phyloP scores from a whole-genome alignment of 129 eudicot species.

The Arctium lappa region DNA sequence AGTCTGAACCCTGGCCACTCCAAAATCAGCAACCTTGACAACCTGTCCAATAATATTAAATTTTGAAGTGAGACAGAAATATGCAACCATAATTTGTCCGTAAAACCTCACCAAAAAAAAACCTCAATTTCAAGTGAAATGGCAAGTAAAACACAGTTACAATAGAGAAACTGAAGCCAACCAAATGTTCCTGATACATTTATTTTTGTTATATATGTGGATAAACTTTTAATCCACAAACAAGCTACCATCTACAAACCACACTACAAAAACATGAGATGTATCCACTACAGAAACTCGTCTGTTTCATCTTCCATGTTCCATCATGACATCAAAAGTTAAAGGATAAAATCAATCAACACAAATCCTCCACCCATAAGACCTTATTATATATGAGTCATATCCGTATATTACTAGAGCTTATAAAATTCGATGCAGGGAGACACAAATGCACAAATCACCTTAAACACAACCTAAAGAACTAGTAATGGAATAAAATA shows the following conservation, averaged over 20 bases:
- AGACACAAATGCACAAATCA: not conserved
- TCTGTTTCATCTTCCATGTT: not conserved
- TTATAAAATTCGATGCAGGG: no score
- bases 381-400: not conserved
- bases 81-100: not conserved
- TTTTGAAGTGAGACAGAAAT: not conserved
- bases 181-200: not conserved
- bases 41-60: slow-evolving; percentile 30
- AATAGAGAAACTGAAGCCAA: not conserved
- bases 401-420: not conserved
- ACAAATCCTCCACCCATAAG: not conserved
- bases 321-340: not conserved
- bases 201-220: not conserved
- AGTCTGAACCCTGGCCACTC: slow-evolving; percentile 74
- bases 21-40: slow-evolving; percentile 90
- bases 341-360: not conserved
- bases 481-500: not conserved
- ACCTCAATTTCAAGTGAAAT: not conserved
- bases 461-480: not conserved
- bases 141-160: not conserved
- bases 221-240: not conserved
- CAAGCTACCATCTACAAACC: not conserved
- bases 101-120: not conserved
- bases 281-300: not conserved
- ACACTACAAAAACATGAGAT: not conserved